phyloP scores from a whole-genome alignment of 2,329 filamentous ascomycete species.

The Botrytis tulipae region DNA sequence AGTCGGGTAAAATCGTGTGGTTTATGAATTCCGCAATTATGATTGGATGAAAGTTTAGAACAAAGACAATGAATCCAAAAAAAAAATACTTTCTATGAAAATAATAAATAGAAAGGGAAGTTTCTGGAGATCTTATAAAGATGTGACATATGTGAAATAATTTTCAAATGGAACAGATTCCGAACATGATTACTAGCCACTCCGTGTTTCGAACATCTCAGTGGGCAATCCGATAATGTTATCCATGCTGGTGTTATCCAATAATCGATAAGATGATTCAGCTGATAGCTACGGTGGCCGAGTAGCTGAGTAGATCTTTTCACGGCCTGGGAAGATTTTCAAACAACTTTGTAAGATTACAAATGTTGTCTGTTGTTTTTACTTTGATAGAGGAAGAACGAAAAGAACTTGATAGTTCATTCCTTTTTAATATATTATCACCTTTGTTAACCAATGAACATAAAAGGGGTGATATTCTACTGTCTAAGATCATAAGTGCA shows the following conservation, averaged over 20 bases:
- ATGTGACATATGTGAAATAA: not conserved
- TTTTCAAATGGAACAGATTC: not conserved
- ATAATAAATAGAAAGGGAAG: not conserved
- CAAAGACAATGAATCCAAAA: not conserved
- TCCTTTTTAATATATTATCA: too few species aligned
- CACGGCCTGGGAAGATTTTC: too few species aligned
- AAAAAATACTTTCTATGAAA: not conserved
- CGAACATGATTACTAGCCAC: not conserved
- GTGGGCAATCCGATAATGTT: not conserved
- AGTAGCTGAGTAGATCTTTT: conserved; percentile 1
- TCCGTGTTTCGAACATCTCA: conserved; percentile 4
- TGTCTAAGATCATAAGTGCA: not conserved
- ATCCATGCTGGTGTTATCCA: conserved; percentile 5
- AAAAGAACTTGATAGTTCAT: not conserved
- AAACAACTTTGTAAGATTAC: too few species aligned
- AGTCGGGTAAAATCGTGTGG: conserved; percentile 2
- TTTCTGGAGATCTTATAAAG: not conserved
- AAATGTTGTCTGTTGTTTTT: not conserved
- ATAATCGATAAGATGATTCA: conserved; percentile 4
- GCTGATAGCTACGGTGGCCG: conserved; percentile 11
- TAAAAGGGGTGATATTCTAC: not conserved
- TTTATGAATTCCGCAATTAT: conserved; percentile 18
- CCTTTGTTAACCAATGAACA: too few species aligned
- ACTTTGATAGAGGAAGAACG: too few species aligned
- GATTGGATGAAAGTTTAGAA: conserved; percentile 14